Evolutionary conservation across 208 protist genomes (phyloP).

Genomic region (Naegleria gruberi): DNA sequence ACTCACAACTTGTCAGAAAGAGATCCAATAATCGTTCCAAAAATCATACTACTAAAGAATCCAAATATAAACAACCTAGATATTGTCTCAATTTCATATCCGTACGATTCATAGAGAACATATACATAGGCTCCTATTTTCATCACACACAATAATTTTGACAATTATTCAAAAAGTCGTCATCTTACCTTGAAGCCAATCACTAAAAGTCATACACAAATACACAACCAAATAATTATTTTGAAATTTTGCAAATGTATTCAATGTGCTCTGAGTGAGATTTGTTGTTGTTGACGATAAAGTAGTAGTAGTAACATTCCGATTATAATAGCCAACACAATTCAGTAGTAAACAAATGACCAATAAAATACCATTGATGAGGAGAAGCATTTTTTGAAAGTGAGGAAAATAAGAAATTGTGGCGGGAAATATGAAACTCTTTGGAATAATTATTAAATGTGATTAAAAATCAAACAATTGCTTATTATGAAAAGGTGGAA

Average conservation of each 20-base stretch:
- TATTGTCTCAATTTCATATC: conserved; percentile 48
- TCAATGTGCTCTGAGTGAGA: no score
- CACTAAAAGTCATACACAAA: conserved; percentile 27
- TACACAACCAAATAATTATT: conserved; percentile 26
- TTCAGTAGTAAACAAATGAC: no score
- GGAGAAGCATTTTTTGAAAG: no score
- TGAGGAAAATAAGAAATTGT: no score
- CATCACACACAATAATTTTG: conserved; percentile 4
- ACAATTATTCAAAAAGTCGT: background rate
- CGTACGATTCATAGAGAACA: conserved; percentile 54
- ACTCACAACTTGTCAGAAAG: conserved; percentile 52
- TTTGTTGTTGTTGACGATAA: no score
- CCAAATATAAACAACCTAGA: conserved; percentile 54
- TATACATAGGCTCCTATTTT: conserved; percentile 58
- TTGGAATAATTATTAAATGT: no score
- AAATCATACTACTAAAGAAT: conserved; percentile 52
- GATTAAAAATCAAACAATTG: no score
- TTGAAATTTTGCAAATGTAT: conserved; percentile 35
- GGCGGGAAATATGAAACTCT: no score
- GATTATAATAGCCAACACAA: no score
- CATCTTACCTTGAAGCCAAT: conserved; percentile 41
- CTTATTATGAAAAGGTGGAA: no score
- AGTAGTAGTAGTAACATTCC: no score
- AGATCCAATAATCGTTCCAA: conserved; percentile 56
- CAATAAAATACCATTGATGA: no score